A percentile compares a stretch with the other conserved stretches of the same genome.
Conservation (phyloP, 2,329 filamentous ascomycete species). For the Proliferodiscus dingleyae region DNA sequence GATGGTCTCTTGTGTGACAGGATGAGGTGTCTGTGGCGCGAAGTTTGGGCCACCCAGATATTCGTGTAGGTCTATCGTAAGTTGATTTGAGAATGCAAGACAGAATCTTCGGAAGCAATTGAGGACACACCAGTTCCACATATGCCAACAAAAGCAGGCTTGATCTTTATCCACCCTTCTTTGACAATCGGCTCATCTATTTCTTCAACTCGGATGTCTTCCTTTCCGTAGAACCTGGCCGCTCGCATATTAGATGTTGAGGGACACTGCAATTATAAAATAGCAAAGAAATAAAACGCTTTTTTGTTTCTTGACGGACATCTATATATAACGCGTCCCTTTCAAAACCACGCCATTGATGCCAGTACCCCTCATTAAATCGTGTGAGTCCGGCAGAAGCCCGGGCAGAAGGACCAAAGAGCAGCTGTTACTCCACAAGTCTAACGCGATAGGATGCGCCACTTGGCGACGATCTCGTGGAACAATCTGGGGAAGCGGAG, state of each 20-base stretch:
- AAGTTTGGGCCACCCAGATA: slow-evolving; percentile 45
- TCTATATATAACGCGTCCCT: not conserved
- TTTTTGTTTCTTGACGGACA: too few relatives aligned
- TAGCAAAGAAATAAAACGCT: too few relatives aligned
- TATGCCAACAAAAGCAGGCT: slow-evolving; percentile 46
- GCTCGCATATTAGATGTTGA: slow-evolving; percentile 41
- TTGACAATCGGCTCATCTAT: slow-evolving; percentile 43
- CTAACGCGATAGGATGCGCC: not conserved
- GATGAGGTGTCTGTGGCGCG: slow-evolving; percentile 48
- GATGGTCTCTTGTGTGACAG: slow-evolving; percentile 50
- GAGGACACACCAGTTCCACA: slow-evolving; percentile 39
- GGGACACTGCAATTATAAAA: not conserved
- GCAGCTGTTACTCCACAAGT: not conserved
- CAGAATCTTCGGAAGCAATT: not conserved
- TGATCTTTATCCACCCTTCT: slow-evolving; percentile 46
- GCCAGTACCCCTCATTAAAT: not conserved
- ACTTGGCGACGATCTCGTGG: not conserved
- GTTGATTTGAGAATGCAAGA: not conserved
- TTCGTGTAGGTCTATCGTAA: slow-evolving; percentile 43
- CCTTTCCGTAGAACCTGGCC: slow-evolving; percentile 49
- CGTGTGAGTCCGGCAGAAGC: not conserved
- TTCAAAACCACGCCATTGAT: not conserved
- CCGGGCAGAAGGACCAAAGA: not conserved
- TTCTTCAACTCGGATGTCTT: slow-evolving; percentile 50
- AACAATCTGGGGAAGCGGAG: not conserved